phyloP scores from a whole-genome alignment of 2,329 filamentous ascomycete genomes.

The Xylaria sp. region DNA sequence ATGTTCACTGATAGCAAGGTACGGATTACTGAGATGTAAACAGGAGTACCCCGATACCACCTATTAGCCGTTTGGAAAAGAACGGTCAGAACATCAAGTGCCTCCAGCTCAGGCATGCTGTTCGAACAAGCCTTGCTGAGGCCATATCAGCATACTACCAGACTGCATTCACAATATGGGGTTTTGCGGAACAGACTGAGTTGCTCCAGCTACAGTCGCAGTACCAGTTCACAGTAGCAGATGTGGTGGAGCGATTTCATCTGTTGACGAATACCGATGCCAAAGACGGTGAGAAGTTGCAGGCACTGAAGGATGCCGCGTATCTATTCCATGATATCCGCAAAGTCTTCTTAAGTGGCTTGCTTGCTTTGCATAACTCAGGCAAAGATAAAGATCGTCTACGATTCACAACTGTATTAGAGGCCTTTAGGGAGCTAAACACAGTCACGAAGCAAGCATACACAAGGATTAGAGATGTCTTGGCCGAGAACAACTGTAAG shows the following conservation, averaged over 20 bases:
- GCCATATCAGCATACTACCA: slow-evolving; percentile 68
- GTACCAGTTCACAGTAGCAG: slow-evolving; percentile 70
- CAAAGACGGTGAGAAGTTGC: slow-evolving; percentile 72
- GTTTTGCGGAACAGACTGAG: slow-evolving; percentile 71
- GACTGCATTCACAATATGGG: slow-evolving; percentile 62
- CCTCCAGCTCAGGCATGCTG: slow-evolving; percentile 67
- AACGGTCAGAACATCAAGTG: slow-evolving; percentile 74
- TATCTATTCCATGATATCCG: slow-evolving; percentile 75
- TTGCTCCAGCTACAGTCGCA: slow-evolving; percentile 91
- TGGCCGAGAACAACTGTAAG: slow-evolving; percentile 76
- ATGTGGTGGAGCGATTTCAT: slow-evolving; percentile 63
- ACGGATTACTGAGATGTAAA: slow-evolving; percentile 15
- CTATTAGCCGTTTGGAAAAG: slow-evolving; percentile 87
- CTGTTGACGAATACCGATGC: slow-evolving; percentile 61
- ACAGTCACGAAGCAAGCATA: slow-evolving; percentile 57
- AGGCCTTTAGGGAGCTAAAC: slow-evolving; percentile 65
- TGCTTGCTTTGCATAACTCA: slow-evolving; percentile 79
- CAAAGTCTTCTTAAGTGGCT: slow-evolving; percentile 81
- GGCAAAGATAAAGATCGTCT: slow-evolving; percentile 71
- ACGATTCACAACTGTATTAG: slow-evolving; percentile 72
- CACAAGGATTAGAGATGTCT: slow-evolving; percentile 59
- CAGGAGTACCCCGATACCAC: slow-evolving; percentile 82
- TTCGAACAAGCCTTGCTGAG: slow-evolving; percentile 64
- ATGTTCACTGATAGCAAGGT: background rate
- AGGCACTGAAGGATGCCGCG: slow-evolving; percentile 73